Evolutionary conservation across 2,329 filamentous ascomycete species (phyloP), one percentile per base, ranked within the genome.

Genomic region (Penicillium fuscoglaucum): DNA sequence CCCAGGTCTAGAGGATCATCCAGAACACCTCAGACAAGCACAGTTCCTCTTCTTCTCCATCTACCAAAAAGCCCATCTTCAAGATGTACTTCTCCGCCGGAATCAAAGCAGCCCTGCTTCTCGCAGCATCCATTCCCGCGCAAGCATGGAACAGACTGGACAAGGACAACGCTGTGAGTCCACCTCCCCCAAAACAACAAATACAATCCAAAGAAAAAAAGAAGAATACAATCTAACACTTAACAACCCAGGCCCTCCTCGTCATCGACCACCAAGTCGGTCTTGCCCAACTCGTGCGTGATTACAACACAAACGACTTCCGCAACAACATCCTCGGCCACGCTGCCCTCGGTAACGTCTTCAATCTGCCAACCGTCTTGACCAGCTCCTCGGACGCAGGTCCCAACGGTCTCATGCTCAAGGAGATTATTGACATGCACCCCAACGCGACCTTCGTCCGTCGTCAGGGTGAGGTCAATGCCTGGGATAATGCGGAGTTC

Each of bases 401-500:
- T 4, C 88, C 89, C 49, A 92, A 91, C 70, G 89, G 89, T 1
- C 85, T 83, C 1, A 76, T 91, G 1, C 86, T 88, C 10, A 84
- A 87, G 66, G 89, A 90, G 67, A 88, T 92, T 61, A 71, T 83
- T 6, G 80, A 86, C 13, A 82, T 87, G 83, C 87, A 90, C 69
- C 89, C 89, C 28, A 75, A 84, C 46, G 84, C 86, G 0, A 84
- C 89, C 0, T 76, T 90, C 12, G 83, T 92, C 68, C 79, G 82
- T 65, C 85, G 89, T 37, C 81, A 87, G 60, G 89, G 89, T 40
- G 87, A 92, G 69, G 88, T 92, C 67, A 84, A 91, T 69, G 89
- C 89, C 3, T 91, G 88, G 89, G 90, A 92, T 70, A 91, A 90
- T 66, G 65, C 80, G 3, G 83, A 89, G 0, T 91, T 92, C 78